These are phyloP conservation scores for Leishmania guyanensis DNA, from an alignment of 208 protist genomes.

Conservation along the genomic window DNA sequence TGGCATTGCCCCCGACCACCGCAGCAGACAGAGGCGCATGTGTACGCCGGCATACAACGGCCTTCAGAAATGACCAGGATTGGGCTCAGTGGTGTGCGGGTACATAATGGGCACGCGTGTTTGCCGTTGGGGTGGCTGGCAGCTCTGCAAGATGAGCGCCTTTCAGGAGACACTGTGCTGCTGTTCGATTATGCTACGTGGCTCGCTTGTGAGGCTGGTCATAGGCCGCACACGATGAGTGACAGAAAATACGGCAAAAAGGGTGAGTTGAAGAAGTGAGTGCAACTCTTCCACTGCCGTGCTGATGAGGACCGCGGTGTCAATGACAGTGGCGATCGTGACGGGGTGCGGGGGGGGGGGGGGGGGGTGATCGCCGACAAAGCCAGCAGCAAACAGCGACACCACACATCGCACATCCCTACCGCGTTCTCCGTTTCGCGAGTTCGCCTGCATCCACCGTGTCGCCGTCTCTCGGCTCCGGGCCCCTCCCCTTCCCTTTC, in stretches of 20 bases:
- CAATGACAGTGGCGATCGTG: neutral
- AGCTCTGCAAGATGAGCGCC: neutral
- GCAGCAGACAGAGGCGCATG: neutral
- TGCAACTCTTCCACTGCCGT: neutral
- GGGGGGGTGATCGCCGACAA: neutral
- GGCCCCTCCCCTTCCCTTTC: too few species aligned
- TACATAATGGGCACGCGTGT: neutral
- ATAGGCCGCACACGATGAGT: neutral
- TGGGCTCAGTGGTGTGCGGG: neutral
- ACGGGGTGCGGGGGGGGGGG: neutral
- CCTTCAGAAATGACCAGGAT: neutral
- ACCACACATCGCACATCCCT: neutral
- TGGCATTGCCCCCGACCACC: neutral
- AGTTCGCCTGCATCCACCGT: neutral
- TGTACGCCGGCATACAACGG: neutral
- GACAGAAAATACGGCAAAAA: constrained; percentile 3
- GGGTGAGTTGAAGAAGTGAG: constrained; percentile 5
- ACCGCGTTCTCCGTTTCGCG: neutral
- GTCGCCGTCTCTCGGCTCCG: neutral
- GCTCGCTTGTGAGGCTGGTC: neutral
- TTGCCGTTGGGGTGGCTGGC: neutral
- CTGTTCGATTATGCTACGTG: neutral
- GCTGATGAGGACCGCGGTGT: neutral
- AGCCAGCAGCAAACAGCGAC: neutral
- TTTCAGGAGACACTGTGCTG: neutral